Evolutionary conservation across 805 yeast genomes (phyloP).

Genomic region (Nakazawaea wickerhamii): DNA sequence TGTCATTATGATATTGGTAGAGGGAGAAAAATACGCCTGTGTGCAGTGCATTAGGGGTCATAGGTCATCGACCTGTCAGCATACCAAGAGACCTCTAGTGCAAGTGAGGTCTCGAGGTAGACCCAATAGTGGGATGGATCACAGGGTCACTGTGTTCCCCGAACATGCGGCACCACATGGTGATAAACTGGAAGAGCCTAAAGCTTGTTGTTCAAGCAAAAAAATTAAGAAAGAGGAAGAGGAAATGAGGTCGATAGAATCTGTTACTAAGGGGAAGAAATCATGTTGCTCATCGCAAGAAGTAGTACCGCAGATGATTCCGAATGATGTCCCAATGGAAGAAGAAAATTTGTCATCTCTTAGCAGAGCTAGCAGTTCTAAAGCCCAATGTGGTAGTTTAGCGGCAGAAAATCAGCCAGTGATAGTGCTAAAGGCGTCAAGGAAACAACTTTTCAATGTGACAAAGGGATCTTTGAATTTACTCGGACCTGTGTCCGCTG

Average conservation of each 20-base stretch:
- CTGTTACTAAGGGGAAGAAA: too few relatives aligned
- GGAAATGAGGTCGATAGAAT: too few relatives aligned
- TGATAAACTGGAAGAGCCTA: not conserved
- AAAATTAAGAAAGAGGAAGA: not conserved
- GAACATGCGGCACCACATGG: conserved; percentile 20
- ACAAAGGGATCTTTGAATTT: conserved; percentile 26
- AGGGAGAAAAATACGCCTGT: conserved; percentile 78
- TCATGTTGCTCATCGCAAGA: conserved; percentile 12
- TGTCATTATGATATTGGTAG: conserved; percentile 62
- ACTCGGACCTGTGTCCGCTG: conserved; percentile 25
- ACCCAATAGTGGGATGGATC: conserved; percentile 57
- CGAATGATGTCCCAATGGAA: too few relatives aligned
- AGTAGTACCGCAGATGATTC: too few relatives aligned
- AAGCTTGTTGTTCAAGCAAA: not conserved
- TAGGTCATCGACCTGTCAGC: conserved; percentile 81
- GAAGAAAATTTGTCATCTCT: too few relatives aligned
- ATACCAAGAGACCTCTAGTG: conserved; percentile 70
- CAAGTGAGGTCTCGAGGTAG: conserved; percentile 90
- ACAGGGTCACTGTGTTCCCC: conserved; percentile 56
- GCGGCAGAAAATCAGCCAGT: conserved; percentile 20
- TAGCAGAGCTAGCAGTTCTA: not conserved
- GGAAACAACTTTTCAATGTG: conserved; percentile 31
- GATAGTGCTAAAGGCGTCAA: conserved; percentile 28
- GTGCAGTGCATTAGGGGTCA: conserved; percentile 90
- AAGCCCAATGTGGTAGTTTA: conserved; percentile 5